Evolutionary conservation across 352 stramenopile genomes (phyloP), one percentile per base, ranked within the genome.

Genomic region (Phytophthora pini): DNA sequence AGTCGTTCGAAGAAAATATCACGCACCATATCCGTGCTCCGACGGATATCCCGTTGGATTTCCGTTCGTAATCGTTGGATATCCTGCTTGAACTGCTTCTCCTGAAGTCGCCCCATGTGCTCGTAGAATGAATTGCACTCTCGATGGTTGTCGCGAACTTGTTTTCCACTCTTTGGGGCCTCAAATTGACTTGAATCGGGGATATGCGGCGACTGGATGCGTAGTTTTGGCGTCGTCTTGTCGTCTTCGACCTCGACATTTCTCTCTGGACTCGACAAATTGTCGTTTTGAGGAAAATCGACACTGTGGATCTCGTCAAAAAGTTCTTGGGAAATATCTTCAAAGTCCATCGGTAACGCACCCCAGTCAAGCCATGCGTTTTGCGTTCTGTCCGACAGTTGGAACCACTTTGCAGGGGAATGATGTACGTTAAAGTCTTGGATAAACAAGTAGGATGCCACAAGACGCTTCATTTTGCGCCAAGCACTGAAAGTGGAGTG

Each of bases 381-480:
- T 47, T 65, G 65, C 0, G 4, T 36, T 12, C 34, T 29, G 17
- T 70, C 54, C 8, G 59, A 61, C 9, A 70, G 47, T 34, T 66
- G 32, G 13, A 66, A 70, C 65, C 60, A 70, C 3, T 50, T 55
- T n/a, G 41, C 32, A 8, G 45, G 51, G 1, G 36, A n/a, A 34
- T 61, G 32, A 7, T 22, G 51, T 3, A 24, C 41, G 27, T 70
- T 47, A 17, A 70, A 74, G 20, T 49, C 47, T 43, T 15, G 60
- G 12, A 74, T 70, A 11, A 66, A 74, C 36, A 51, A 24, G 22
- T 70, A 74, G 27, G 65, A 70, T 2, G 40, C 29, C 11, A 51
- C 48, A 26, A 74, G 36, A 3, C 65, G 59, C 46, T 53, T 74
- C 60, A 74, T 70, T 50, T 74, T 74, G 10, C 60, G 32, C 60